Percentiles rank a stretch among this genome's conserved stretches.
phyloP scores from a whole-genome alignment of 2,329 filamentous ascomycete genomes.

The Alternaria ventricosa region DNA sequence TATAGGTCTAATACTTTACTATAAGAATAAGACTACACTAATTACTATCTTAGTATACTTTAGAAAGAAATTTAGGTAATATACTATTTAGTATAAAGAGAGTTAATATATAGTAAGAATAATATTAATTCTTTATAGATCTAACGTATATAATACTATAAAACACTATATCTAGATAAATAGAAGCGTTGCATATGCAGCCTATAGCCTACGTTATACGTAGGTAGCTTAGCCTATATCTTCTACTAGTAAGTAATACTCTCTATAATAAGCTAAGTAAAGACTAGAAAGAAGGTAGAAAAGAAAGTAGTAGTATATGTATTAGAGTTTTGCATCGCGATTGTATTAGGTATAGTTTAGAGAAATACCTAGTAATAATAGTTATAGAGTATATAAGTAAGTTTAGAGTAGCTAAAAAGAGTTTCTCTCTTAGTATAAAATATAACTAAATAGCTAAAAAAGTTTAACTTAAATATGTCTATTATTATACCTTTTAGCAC shows the following conservation, averaged over 20 bases:
- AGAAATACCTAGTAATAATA: background rate
- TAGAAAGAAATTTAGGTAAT: too few relatives aligned
- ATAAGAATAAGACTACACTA: too few relatives aligned
- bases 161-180: too few relatives aligned
- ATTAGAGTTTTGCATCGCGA: background rate
- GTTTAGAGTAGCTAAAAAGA: background rate
- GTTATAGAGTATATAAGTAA: background rate
- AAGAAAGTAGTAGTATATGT: background rate
- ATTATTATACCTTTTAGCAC: background rate
- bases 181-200: background rate
- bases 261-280: background rate
- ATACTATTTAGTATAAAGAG: too few relatives aligned
- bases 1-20: too few relatives aligned
- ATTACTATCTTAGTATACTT: too few relatives aligned
- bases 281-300: background rate
- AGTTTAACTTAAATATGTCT: background rate
- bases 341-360: background rate
- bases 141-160: too few relatives aligned
- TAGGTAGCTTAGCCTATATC: background rate
- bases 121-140: too few relatives aligned
- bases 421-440: background rate
- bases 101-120: too few relatives aligned
- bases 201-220: background rate
- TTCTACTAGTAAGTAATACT: background rate
- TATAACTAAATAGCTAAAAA: background rate